Base-by-base conservation (phyloP, 805 yeast species). In the Cyberlindnera euphorbiae region DNA sequence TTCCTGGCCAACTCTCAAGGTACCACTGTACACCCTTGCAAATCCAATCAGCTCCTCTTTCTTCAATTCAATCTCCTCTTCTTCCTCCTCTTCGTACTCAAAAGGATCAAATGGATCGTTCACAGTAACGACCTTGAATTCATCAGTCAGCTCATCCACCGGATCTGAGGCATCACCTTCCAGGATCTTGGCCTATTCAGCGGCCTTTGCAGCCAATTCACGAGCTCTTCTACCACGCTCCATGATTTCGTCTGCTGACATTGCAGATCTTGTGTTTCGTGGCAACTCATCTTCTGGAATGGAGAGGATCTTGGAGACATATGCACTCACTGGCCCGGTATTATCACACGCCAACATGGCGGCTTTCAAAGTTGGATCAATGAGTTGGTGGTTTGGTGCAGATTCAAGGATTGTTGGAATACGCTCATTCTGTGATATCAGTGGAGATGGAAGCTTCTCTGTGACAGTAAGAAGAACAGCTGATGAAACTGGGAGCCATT, bases 401-500 rank as follows among this genome's bases (percentile, higher is more conserved):
- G 76, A 67, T 12, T 73, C 74, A 30, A 93, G 59, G 23, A 89
- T 71, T 11, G 73, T 73, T 9, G 79, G 82, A 43, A 86, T 73
- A 46, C 97, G 73, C 23, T 70, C 75, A 16, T 60, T 61, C 58
- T 93, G 99, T 0, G 97, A 84, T 2, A 56, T 65, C 5, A 70
- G 50, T 1, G 98, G 98, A 7, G 94, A 82, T 0, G 97, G 96
- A 32, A 93, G 59, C 42, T 77, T 75, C 41, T 87, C 93, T 22
- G 89, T 80, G 5, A 90, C 95, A 1, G 95, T 78, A 8, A 93
- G 69, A 19, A 93, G 62, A 8, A 90, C 73, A 0, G 97, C 85
- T 26, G 84, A 80, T 17, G 97, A 82, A 5, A 93, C 75, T 1
- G 99, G 97, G 16, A 93, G 64, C 97, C 98, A 93, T 55, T 90